Conservation (phyloP, 108 stramenopile species). For the Cyclotella cryptica region DNA sequence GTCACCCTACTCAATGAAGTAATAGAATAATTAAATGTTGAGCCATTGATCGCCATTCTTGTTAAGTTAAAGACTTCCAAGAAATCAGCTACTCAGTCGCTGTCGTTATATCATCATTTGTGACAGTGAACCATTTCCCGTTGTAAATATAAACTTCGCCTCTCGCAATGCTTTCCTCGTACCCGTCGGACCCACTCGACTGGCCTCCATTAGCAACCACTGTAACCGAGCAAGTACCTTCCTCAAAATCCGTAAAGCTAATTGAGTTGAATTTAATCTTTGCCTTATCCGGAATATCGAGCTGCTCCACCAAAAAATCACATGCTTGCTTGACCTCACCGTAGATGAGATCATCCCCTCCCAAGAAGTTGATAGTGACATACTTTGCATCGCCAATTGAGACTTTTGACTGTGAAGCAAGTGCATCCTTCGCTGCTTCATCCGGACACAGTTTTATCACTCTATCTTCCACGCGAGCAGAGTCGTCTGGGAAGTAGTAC, state of each 20-base stretch:
- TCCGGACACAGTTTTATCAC: slow-evolving; percentile 58
- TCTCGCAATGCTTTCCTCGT: slow-evolving; percentile 58
- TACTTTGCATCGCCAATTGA: slow-evolving; percentile 23
- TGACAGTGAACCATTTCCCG: slow-evolving; percentile 70
- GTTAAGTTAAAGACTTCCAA: too few species aligned
- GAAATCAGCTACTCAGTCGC: slow-evolving; percentile 17
- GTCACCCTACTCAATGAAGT: too few species aligned
- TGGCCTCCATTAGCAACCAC: slow-evolving; percentile 54
- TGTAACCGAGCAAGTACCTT: slow-evolving; percentile 56
- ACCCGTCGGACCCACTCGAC: slow-evolving; percentile 27
- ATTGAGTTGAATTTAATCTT: slow-evolving; percentile 69
- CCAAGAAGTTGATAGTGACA: slow-evolving; percentile 54
- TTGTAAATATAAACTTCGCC: slow-evolving; percentile 70
- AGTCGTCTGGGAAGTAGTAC: slow-evolving; percentile 73
- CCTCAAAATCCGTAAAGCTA: slow-evolving; percentile 57
- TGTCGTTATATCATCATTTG: slow-evolving; percentile 66
- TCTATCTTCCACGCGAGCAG: slow-evolving; percentile 46
- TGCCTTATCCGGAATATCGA: slow-evolving; percentile 57
- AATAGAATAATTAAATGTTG: too few species aligned
- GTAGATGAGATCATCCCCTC: slow-evolving; percentile 80
- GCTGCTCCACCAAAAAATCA: slow-evolving; percentile 53
- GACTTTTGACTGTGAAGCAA: slow-evolving; percentile 37
- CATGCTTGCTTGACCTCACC: slow-evolving; percentile 72
- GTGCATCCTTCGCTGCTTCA: slow-evolving; percentile 70
- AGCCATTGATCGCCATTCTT: too few species aligned